Base-by-base conservation (phyloP, 805 yeast genomes). In the Lipomyces yamanashiensis region DNA sequence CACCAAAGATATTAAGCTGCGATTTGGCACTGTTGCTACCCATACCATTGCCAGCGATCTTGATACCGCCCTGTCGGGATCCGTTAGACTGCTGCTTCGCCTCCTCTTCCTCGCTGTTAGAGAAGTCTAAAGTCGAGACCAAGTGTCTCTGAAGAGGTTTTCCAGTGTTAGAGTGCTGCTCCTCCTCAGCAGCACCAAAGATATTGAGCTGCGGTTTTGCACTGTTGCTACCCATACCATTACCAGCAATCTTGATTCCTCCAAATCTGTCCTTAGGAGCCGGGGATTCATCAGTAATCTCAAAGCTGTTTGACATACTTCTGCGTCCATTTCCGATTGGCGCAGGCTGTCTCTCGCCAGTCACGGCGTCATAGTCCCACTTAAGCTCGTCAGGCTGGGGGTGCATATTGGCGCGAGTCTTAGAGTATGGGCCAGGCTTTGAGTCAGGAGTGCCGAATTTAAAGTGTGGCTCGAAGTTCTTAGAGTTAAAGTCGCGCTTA, bases 341-440 rank as follows among this genome's bases (percentile, higher is more conserved):
- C 19, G 36, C 45, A n/a, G 57, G 53, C 45, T 54, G 47, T 9
- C 41, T 43, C 19, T n/a, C 50, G 10, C 36, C 59, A 36, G 52
- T 41, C 39, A 36, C 49, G 33, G 51, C 39, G 40, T 56, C 54
- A 50, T 63, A 59, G 36, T 66, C 57, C 67, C 69, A 66, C 3
- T 47, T n/a, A 7, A 53, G 58, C 41, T 57, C 65, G 17, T 54
- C 69, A 12, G 69, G 69, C 54, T 65, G 68, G 37, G 69, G 69
- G 47, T 60, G 58, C 69, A 66, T 66, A 47, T 63, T 60, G 1
- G 69, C 59, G 23, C 69, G 53, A 2, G 67, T 64, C 65, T 64
- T 61, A 23, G 65, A 57, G 41, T 58, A 59, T 10, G 64, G 67
- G 23, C 44, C 39, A 23, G 58, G 61, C 45, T 28, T 34, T 13